phyloP scores from a whole-genome alignment of 2,329 filamentous ascomycete genomes.

The Mycogone perniciosa region DNA sequence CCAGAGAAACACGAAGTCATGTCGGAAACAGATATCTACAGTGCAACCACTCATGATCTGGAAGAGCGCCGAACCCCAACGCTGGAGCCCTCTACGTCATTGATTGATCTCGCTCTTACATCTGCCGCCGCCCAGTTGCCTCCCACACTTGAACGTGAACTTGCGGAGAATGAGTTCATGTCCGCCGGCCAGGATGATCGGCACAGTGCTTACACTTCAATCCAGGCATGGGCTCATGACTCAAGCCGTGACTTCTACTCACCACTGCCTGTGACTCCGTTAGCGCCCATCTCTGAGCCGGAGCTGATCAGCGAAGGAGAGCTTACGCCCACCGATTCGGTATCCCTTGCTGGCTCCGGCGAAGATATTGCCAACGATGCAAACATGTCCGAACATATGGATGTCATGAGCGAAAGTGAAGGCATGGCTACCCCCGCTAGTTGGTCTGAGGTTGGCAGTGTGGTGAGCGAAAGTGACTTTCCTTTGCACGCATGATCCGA shows the following conservation, averaged over 20 bases:
- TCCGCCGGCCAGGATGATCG: slow-evolving; percentile 43
- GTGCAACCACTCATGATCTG: slow-evolving; percentile 43
- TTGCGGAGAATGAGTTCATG: slow-evolving; percentile 43
- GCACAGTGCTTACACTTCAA: slow-evolving; percentile 49
- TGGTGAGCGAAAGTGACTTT: slow-evolving; percentile 50
- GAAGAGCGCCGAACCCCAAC: slow-evolving; percentile 20
- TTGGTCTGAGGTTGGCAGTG: slow-evolving; percentile 61
- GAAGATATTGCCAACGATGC: slow-evolving; percentile 42
- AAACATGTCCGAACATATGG: slow-evolving; percentile 37
- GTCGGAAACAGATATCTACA: slow-evolving; percentile 47
- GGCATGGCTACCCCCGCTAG: slow-evolving; percentile 54
- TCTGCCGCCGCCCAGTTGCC: slow-evolving; percentile 17
- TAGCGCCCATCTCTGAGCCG: slow-evolving; percentile 43
- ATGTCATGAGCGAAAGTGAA: slow-evolving; percentile 54
- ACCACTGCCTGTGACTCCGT: slow-evolving; percentile 48
- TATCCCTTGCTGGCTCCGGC: slow-evolving; percentile 47
- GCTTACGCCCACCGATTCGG: slow-evolving; percentile 53
- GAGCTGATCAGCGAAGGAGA: slow-evolving; percentile 48
- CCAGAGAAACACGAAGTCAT: slow-evolving; percentile 42
- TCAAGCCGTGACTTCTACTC: slow-evolving; percentile 53
- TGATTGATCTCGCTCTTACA: slow-evolving; percentile 28
- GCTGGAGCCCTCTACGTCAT: slow-evolving; percentile 20
- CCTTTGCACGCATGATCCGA: slow-evolving; percentile 11
- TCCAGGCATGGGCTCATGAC: slow-evolving; percentile 58
- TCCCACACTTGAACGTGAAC: slow-evolving; percentile 31